Conservation (phyloP, 2,329 filamentous ascomycete species). For the Plectosphaerella sp. region DNA sequence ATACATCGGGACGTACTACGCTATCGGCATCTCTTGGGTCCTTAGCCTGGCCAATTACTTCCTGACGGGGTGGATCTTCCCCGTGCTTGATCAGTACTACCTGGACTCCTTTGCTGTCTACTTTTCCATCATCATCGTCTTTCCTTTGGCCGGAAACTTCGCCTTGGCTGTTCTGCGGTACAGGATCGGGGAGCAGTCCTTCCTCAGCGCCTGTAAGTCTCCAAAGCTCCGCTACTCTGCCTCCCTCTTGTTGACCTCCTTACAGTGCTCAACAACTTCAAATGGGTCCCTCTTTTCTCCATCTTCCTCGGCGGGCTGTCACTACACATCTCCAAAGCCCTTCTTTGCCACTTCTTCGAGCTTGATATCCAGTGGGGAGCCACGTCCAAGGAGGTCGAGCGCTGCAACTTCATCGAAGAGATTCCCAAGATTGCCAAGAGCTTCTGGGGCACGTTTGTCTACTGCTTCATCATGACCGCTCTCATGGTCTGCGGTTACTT, state of each 20-base stretch:
- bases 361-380: conserved; percentile 46
- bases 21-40: conserved; percentile 63
- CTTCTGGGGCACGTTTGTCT: conserved; percentile 46
- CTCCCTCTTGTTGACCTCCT: background rate
- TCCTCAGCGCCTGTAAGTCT: conserved; percentile 30
- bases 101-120: conserved; percentile 63
- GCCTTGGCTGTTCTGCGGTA: conserved; percentile 60
- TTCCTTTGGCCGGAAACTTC: conserved; percentile 57
- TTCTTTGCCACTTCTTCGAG: conserved; percentile 37
- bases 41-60: conserved; percentile 68
- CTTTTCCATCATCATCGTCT: conserved; percentile 59
- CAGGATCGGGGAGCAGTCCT: conserved; percentile 48
- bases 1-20: conserved; percentile 57
- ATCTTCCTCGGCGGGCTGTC: conserved; percentile 40
- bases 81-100: conserved; percentile 62
- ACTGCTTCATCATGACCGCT: conserved; percentile 38
- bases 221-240: conserved; percentile 23
- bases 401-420: conserved; percentile 53
- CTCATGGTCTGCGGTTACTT: conserved; percentile 37
- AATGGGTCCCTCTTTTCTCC: conserved; percentile 54
- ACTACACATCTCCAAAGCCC: conserved; percentile 33
- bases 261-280: conserved; percentile 51
- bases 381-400: conserved; percentile 55
- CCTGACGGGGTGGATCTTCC: conserved; percentile 66
- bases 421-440: conserved; percentile 48